Percentiles rank a stretch among this genome's conserved stretches.
These are phyloP conservation scores for Volutella citrinella DNA, from an alignment of 2,329 filamentous ascomycete species.

Conservation along the genomic window DNA sequence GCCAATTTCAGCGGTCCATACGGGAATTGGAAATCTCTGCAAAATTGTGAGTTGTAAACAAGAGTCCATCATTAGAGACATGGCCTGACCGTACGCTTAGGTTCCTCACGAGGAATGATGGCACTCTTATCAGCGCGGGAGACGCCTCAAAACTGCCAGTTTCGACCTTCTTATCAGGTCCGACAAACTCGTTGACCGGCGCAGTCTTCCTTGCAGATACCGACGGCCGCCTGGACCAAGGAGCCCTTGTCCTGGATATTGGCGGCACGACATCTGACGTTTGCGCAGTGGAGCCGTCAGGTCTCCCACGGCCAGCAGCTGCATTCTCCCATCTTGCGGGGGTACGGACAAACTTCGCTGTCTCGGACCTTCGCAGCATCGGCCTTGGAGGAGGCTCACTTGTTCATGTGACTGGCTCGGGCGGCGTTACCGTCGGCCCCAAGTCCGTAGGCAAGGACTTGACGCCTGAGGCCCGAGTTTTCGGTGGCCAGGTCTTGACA, in stretches of 20 bases:
- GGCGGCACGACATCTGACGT: slow-evolving; percentile 12
- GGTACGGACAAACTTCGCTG: slow-evolving; percentile 8
- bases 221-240: background rate
- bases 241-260: slow-evolving; percentile 8
- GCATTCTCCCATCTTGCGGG: slow-evolving; percentile 9
- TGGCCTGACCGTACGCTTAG: too few relatives aligned
- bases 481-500: slow-evolving; percentile 8
- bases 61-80: too few relatives aligned
- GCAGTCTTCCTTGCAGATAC: slow-evolving; percentile 29
- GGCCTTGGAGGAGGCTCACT: slow-evolving; percentile 13
- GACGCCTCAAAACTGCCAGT: slow-evolving; percentile 54
- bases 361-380: slow-evolving; percentile 9
- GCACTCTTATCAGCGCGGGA: slow-evolving; percentile 52
- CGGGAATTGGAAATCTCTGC: slow-evolving; percentile 33
- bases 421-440: slow-evolving; percentile 2
- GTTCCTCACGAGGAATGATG: slow-evolving; percentile 61
- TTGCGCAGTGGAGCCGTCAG: slow-evolving; percentile 6
- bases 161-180: slow-evolving; percentile 56
- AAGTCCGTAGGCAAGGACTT: slow-evolving; percentile 9
- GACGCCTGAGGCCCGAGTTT: slow-evolving; percentile 1
- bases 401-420: background rate
- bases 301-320: slow-evolving; percentile 9
- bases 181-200: slow-evolving; percentile 59
- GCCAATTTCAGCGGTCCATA: slow-evolving; percentile 50
- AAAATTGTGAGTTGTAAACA: slow-evolving; percentile 3